Evolutionary conservation across 441 rosid species (phyloP).

Genomic region (Omphalea diandra): DNA sequence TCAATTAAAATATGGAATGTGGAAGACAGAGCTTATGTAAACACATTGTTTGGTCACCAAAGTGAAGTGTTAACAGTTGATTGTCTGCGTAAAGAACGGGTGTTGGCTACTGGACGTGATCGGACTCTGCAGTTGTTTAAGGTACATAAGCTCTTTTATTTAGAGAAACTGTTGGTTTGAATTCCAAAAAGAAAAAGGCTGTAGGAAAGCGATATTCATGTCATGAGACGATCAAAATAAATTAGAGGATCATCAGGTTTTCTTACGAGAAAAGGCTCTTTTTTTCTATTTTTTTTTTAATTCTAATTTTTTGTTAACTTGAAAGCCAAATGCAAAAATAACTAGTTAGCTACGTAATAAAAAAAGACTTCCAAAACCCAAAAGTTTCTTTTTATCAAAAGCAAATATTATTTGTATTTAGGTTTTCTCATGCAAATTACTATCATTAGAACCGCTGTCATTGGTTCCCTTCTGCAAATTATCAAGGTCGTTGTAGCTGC

Average conservation of each 20-base stretch:
- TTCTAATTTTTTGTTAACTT: background rate
- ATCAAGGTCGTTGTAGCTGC: background rate
- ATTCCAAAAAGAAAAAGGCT: background rate
- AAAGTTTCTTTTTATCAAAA: background rate
- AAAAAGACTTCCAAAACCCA: background rate
- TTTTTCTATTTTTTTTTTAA: too few relatives aligned
- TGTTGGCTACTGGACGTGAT: constrained; percentile 80
- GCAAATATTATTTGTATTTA: background rate
- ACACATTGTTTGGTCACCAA: constrained; percentile 79
- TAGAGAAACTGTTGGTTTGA: background rate
- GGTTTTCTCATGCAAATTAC: background rate
- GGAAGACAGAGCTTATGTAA: constrained; percentile 82
- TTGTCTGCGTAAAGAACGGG: constrained; percentile 79
- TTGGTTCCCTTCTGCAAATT: background rate
- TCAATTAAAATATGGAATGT: constrained; percentile 84
- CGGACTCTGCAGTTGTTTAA: constrained; percentile 79
- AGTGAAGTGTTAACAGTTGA: constrained; percentile 75
- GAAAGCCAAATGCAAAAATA: background rate
- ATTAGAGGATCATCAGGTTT: too few relatives aligned
- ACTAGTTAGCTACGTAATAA: background rate
- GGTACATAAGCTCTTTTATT: constrained; percentile 36
- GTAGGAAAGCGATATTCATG: background rate
- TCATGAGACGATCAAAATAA: too few relatives aligned
- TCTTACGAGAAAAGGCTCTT: background rate
- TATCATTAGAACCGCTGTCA: background rate